Evolutionary conservation across 257 asterid genomes (phyloP).

Genomic region (Salvia rosmarinus): DNA sequence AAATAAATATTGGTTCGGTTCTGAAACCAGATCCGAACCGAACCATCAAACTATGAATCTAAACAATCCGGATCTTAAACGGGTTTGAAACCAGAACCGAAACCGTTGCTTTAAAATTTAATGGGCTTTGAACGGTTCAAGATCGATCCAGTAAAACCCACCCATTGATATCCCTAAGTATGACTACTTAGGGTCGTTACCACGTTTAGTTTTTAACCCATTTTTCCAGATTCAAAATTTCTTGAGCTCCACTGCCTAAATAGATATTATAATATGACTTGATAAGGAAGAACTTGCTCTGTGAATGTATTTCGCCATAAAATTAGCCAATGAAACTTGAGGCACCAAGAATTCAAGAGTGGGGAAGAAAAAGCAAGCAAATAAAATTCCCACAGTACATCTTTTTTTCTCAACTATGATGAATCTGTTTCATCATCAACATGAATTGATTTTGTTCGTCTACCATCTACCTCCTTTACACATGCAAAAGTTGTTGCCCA

Average conservation of each 20-base stretch:
- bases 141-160: too few relatives aligned
- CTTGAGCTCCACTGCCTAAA: neutral
- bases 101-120: too few relatives aligned
- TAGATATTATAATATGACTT: neutral
- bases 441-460: slow-evolving; percentile 25
- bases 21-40: too few relatives aligned
- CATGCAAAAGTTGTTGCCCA: slow-evolving; percentile 54
- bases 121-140: too few relatives aligned
- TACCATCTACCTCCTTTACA: slow-evolving; percentile 38
- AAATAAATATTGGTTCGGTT: too few relatives aligned
- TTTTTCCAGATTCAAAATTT: slow-evolving; percentile 8
- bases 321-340: slow-evolving; percentile 21
- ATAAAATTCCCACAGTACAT: slow-evolving; percentile 33
- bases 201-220: neutral
- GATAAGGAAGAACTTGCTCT: slow-evolving; percentile 20
- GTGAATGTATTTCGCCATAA: slow-evolving; percentile 39
- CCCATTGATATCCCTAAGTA: too few relatives aligned
- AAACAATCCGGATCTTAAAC: too few relatives aligned
- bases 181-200: too few relatives aligned
- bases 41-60: too few relatives aligned
- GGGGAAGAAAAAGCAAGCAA: slow-evolving; percentile 26
- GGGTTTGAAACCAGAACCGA: too few relatives aligned
- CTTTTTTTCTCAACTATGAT: slow-evolving; percentile 42
- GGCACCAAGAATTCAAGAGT: slow-evolving; percentile 34
- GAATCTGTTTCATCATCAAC: slow-evolving; percentile 47